Percentiles rank a stretch among this genome's conserved stretches.
phyloP scores from a whole-genome alignment of 768 basidiomycete species.

The Hericium coralloides region DNA sequence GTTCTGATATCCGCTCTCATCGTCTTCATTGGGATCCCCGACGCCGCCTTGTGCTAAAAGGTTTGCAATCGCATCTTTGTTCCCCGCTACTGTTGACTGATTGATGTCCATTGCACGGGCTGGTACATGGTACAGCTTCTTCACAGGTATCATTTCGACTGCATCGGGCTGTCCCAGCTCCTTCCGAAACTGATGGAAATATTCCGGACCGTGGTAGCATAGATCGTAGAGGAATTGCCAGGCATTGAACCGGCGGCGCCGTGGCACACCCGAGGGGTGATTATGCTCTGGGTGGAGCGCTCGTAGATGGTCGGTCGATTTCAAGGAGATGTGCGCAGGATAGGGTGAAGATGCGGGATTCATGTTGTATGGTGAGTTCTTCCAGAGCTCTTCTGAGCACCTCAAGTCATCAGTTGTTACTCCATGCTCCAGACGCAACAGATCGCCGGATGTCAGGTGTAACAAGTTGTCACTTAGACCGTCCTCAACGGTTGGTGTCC shows the following conservation, averaged over 20 bases:
- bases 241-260: not conserved
- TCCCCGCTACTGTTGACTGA: not conserved
- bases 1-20: not conserved
- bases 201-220: not conserved
- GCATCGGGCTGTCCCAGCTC: too few relatives aligned
- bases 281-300: not conserved
- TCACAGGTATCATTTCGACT: not conserved
- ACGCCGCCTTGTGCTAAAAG: not conserved
- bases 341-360: too few relatives aligned
- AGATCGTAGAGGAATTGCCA: not conserved
- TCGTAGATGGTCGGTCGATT: not conserved
- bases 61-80: not conserved
- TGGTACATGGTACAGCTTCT: not conserved
- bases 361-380: too few relatives aligned
- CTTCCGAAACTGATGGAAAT: not conserved
- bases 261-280: not conserved
- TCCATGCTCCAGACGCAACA: slow-evolving; percentile 23
- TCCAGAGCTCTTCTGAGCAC: slow-evolving; percentile 27
- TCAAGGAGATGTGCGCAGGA: too few relatives aligned
- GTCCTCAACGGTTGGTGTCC: not conserved
- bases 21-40: not conserved
- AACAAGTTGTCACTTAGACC: not conserved
- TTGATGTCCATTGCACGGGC: not conserved
- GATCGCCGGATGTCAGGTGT: slow-evolving; percentile 20
- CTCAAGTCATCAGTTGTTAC: slow-evolving; percentile 18